Conservation (phyloP, 352 stramenopile genomes). For the Phytophthora crassamura region DNA sequence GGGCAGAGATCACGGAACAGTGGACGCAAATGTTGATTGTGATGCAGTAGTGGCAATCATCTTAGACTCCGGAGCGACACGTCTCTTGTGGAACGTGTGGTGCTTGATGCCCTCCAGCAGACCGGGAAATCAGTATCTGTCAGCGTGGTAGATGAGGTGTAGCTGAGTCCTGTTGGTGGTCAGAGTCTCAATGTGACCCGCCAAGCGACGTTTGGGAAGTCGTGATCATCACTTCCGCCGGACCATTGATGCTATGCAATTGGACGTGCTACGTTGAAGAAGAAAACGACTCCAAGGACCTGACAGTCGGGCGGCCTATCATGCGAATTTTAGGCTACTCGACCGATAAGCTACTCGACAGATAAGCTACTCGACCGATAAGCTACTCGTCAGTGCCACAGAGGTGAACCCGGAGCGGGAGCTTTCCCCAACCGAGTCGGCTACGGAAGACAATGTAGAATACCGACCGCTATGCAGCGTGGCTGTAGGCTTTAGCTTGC, state of each 20-base stretch:
- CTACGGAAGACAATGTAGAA: neutral
- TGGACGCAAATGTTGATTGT: neutral
- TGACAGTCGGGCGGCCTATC: slow-evolving; percentile 17
- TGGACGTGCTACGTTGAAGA: slow-evolving; percentile 11
- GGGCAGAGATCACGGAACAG: neutral
- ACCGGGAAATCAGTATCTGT: neutral
- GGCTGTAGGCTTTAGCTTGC: neutral
- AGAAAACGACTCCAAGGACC: neutral
- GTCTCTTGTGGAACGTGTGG: slow-evolving; percentile 10
- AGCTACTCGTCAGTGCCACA: neutral
- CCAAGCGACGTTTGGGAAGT: too few relatives aligned
- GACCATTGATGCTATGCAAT: slow-evolving; percentile 10
- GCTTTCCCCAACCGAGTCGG: neutral
- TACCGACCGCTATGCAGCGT: neutral
- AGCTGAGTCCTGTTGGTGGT: neutral
- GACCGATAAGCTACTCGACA: slow-evolving; percentile 16
- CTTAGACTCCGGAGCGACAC: slow-evolving; percentile 17
- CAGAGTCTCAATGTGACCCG: too few relatives aligned
- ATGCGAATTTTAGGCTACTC: slow-evolving; percentile 21
- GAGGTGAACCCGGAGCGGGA: neutral
- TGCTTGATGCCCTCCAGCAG: slow-evolving; percentile 5
- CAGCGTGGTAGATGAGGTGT: neutral
- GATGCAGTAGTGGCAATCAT: neutral
- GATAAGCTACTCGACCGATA: too few relatives aligned
- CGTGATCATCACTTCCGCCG: slow-evolving; percentile 12